Evolutionary conservation across 23 red algal species (phyloP).

Genomic region (Agarophyton chilense): DNA sequence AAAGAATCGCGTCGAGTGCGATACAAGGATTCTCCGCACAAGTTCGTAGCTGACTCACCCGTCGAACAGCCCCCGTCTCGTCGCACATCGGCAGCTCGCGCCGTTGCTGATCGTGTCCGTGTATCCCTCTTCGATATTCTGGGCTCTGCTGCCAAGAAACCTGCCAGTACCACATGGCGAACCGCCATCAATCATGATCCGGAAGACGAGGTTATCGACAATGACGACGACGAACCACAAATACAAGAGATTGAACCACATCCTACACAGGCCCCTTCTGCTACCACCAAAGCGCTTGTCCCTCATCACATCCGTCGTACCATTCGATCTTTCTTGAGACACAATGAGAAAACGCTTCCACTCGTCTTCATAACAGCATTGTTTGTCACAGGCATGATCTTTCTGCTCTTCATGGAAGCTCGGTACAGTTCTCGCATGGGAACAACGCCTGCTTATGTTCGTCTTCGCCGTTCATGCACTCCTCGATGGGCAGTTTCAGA

Average conservation of each 20-base stretch:
- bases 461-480: not conserved
- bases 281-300: not conserved
- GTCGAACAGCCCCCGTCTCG: not conserved
- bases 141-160: constrained; percentile 52
- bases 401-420: constrained; percentile 15
- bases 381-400: constrained; percentile 5
- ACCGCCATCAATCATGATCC: not conserved
- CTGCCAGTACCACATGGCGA: constrained; percentile 31
- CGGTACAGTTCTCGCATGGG: not conserved
- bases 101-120: constrained; percentile 17
- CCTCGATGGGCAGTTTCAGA: constrained; percentile 1
- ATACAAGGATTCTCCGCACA: constrained; percentile 48
- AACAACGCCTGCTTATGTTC: not conserved
- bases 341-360: not conserved
- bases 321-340: not conserved
- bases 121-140: constrained; percentile 52
- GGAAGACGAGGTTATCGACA: constrained; percentile 15
- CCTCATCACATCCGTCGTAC: not conserved
- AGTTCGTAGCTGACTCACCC: constrained; percentile 45
- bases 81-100: not conserved
- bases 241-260: not conserved
- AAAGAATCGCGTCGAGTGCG: constrained; percentile 43
- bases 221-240: constrained; percentile 5
- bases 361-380: not conserved
- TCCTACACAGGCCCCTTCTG: not conserved